Conservation (phyloP, 768 basidiomycete genomes). For the Antrodiella citrinella region DNA sequence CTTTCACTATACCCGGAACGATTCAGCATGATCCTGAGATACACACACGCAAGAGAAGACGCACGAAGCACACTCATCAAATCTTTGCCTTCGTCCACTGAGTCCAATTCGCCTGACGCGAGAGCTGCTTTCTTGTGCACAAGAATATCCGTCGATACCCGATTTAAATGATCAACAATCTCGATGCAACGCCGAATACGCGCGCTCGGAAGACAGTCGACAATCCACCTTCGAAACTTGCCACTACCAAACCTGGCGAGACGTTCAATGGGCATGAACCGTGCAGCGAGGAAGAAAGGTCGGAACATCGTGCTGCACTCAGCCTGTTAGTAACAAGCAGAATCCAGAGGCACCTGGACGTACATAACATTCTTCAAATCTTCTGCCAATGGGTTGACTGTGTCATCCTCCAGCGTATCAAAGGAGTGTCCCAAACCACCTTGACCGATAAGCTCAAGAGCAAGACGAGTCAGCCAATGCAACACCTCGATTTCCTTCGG, state of each 20-base stretch:
- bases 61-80: slow-evolving; percentile 13
- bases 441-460: slow-evolving; percentile 5
- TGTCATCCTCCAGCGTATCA: slow-evolving; percentile 19
- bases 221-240: slow-evolving; percentile 13
- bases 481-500: slow-evolving; percentile 4
- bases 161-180: slow-evolving; percentile 17
- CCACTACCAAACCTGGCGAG: slow-evolving; percentile 12
- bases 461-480: slow-evolving; percentile 4
- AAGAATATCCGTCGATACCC: slow-evolving; percentile 8
- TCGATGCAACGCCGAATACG: slow-evolving; percentile 14
- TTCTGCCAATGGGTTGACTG: neutral
- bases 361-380: slow-evolving; percentile 20
- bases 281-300: slow-evolving; percentile 35
- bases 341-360: slow-evolving; percentile 1
- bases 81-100: slow-evolving; percentile 14
- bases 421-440: slow-evolving; percentile 6
- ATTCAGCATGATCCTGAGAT: neutral
- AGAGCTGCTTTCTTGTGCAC: slow-evolving; percentile 8
- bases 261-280: slow-evolving; percentile 33
- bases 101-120: slow-evolving; percentile 7
- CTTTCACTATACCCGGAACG: slow-evolving; percentile 5
- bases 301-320: slow-evolving; percentile 35
- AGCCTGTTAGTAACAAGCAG: neutral
- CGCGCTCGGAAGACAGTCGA: slow-evolving; percentile 9
- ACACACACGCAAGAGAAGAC: neutral